Conservation (phyloP, 2,329 filamentous ascomycete species). For the Penicillium corylophilum region DNA sequence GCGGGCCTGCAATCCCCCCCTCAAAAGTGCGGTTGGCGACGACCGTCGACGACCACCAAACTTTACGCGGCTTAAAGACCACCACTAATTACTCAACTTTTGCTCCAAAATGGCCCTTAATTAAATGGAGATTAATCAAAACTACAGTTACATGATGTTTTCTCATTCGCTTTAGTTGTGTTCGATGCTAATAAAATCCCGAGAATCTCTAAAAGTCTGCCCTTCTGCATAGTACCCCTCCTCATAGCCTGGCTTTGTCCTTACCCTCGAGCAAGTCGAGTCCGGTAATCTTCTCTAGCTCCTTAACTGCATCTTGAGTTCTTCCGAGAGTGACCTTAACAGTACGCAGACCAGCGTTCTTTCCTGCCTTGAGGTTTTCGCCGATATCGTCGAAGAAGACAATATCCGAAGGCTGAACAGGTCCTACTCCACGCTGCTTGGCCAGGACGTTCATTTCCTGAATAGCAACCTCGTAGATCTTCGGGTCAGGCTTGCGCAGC, state of each 20-base stretch:
- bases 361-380: conserved; percentile 81
- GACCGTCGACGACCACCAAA: conserved; percentile 23
- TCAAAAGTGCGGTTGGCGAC: conserved; percentile 42
- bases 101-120: neutral
- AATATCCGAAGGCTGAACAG: conserved; percentile 65
- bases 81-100: neutral
- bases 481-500: conserved; percentile 79
- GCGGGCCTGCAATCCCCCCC: conserved; percentile 36
- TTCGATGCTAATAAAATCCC: neutral
- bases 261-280: conserved; percentile 48
- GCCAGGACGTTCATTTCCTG: conserved; percentile 64
- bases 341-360: conserved; percentile 71
- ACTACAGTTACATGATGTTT: neutral
- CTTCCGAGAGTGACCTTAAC: conserved; percentile 80
- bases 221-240: neutral
- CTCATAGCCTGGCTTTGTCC: conserved; percentile 38
- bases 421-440: conserved; percentile 54
- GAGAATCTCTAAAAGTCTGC: neutral
- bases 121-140: neutral
- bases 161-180: neutral
- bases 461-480: conserved; percentile 75
- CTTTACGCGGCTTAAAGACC: conserved; percentile 4
- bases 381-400: conserved; percentile 94
- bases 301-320: conserved; percentile 75
- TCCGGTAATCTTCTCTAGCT: conserved; percentile 74